These are phyloP conservation scores for Pistacia atlantica DNA, from an alignment of 345 rosid genomes.

Conservation along the genomic window DNA sequence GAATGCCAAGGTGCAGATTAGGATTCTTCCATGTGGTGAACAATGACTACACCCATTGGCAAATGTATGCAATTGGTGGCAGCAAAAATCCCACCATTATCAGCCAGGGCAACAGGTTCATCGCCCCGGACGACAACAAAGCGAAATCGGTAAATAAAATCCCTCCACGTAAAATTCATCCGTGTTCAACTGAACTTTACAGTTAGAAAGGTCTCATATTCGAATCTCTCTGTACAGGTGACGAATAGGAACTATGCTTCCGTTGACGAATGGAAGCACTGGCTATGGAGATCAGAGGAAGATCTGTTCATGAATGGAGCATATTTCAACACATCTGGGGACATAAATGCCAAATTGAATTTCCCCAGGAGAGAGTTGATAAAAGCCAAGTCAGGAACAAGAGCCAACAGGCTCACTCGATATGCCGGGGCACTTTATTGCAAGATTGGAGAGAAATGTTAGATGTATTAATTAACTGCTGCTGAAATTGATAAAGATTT, in stretches of 20 bases:
- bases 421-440: constrained; percentile 48
- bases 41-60: constrained; percentile 81
- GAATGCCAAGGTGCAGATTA: constrained; percentile 79
- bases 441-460: constrained; percentile 14
- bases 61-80: constrained; percentile 79
- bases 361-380: constrained; percentile 32
- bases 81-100: constrained; percentile 63
- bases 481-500: not conserved
- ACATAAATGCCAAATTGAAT: constrained; percentile 15
- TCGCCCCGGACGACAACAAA: constrained; percentile 47
- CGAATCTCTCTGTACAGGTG: constrained; percentile 33
- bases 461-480: not conserved
- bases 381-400: constrained; percentile 35
- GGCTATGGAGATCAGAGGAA: constrained; percentile 75
- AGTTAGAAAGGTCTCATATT: too few species aligned
- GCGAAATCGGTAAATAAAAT: constrained; percentile 47
- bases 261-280: constrained; percentile 53
- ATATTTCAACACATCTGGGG: constrained; percentile 50
- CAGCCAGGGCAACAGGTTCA: constrained; percentile 77
- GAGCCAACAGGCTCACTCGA: constrained; percentile 35
- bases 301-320: constrained; percentile 73
- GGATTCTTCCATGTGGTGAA: constrained; percentile 80
- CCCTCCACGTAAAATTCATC: too few species aligned
- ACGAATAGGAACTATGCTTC: constrained; percentile 55
- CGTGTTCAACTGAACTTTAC: too few species aligned